Evolutionary conservation across 1,139 yeast genomes (phyloP), one percentile per base, ranked within the genome.

Genomic region (Protomyces gravidus): DNA sequence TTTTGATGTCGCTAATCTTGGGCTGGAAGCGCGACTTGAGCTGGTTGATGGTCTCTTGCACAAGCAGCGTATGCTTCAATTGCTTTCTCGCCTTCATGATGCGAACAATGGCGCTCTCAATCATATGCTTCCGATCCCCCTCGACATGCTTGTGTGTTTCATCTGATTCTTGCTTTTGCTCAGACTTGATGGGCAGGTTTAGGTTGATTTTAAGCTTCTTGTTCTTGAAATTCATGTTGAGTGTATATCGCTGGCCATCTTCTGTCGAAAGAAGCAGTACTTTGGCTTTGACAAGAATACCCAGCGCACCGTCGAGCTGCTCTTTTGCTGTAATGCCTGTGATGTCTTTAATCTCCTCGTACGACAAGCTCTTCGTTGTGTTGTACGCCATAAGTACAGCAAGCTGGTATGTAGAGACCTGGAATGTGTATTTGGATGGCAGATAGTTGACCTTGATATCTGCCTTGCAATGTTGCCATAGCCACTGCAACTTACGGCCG

Each of bases 381-480:
- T 92, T 92, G 72, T 80, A 92, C 15, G 95, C 86, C 62, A 88
- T 75, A 61, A 94, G 74, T 50, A 94, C 86, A 67, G 95, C 85
- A 78, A 90, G 83, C 73, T 94, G 98, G 65, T 84, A 86, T 64
- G 88, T 80, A 5, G 96, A 85, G 45, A 89, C 90, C 11, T 86
- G 86, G 69, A 94, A 85, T 65, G 87, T 88, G 60, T 95, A 95
- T 60, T 71, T 72, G 59, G 85, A 85, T 66, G 85, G 83, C 5
- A 92, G 81, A 65, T 89, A 80, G 69, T 87, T 86, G n/a, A 95
- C 96, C 72, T 84, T 86, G 60, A 94, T 75, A 70, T 94, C 99
- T 64, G 95, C 95, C 72, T 94, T 86, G 49, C 95, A 89, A 69
- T 89, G 84, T 67, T 89, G 87, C 97, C 97, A 94, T 62, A 92